Evolutionary conservation across 495 filamentous ascomycete species (phyloP).

Genomic region (Podospora sp.): DNA sequence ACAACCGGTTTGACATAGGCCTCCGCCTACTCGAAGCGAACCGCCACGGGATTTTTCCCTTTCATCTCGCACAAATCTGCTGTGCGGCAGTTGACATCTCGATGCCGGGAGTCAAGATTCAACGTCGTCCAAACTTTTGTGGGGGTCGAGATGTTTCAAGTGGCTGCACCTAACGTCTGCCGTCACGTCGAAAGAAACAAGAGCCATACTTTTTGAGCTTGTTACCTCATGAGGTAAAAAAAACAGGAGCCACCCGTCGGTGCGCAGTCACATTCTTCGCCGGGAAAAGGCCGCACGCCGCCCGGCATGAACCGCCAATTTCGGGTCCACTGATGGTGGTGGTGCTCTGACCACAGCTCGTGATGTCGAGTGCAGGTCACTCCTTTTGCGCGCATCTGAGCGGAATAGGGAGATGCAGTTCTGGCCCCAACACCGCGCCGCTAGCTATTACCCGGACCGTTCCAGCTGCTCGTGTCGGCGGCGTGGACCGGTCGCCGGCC

Average conservation of each 20-base stretch:
- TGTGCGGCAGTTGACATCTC: not conserved
- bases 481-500: not conserved
- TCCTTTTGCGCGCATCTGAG: slow-evolving; percentile 6
- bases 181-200: slow-evolving; percentile 13
- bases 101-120: not conserved
- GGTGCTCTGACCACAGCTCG: slow-evolving; percentile 8
- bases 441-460: too few species aligned
- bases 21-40: too few species aligned
- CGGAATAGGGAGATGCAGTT: not conserved
- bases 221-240: not conserved
- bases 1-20: too few species aligned
- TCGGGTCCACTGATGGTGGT: not conserved
- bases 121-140: not conserved
- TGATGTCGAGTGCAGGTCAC: not conserved
- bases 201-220: not conserved
- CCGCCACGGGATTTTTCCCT: too few species aligned
- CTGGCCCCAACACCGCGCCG: too few species aligned
- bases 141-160: slow-evolving; percentile 13
- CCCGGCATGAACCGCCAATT: slow-evolving; percentile 1
- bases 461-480: too few species aligned
- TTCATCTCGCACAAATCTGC: not conserved
- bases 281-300: slow-evolving; percentile 3
- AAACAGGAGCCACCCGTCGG: not conserved
- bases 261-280: slow-evolving; percentile 1
- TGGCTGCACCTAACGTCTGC: slow-evolving; percentile 4